Evolutionary conservation across 768 basidiomycete species (phyloP).

Genomic region (Rhodotorula diobovata): DNA sequence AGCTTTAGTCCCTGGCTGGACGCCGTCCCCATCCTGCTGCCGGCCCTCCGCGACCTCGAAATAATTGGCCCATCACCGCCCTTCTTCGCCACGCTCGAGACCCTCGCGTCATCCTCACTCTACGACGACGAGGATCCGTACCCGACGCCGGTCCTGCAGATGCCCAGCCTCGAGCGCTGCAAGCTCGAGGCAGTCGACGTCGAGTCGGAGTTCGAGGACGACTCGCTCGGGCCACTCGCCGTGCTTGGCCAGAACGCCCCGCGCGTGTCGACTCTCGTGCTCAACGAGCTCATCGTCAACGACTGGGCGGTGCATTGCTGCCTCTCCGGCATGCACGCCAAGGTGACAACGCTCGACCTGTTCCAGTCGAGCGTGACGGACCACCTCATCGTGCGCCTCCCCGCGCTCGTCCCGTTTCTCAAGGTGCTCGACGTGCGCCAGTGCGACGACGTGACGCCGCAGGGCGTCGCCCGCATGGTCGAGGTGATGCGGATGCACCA

Average conservation of each 20-base stretch:
- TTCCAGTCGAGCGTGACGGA: constrained; percentile 14
- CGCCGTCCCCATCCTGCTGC: constrained; percentile 15
- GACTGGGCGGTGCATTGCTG: constrained; percentile 7
- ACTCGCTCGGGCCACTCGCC: background rate
- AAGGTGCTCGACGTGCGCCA: constrained; percentile 18
- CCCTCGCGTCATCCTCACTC: background rate
- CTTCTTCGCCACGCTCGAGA: constrained; percentile 6
- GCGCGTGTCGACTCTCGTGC: background rate
- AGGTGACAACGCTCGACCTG: constrained; percentile 12
- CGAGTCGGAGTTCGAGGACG: constrained; percentile 6
- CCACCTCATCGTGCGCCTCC: constrained; percentile 16
- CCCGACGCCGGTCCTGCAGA: constrained; percentile 27
- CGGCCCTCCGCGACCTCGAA: background rate
- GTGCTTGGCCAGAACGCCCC: constrained; percentile 22
- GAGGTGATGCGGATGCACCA: constrained; percentile 9
- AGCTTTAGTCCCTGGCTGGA: background rate
- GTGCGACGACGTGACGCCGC: constrained; percentile 6
- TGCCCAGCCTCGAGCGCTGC: constrained; percentile 7
- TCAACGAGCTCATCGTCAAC: background rate
- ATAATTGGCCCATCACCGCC: constrained; percentile 8
- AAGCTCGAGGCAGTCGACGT: background rate
- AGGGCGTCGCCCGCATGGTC: constrained; percentile 32
- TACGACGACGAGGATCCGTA: constrained; percentile 2
- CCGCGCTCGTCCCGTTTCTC: constrained; percentile 10
- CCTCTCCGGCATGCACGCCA: constrained; percentile 12